Evolutionary conservation across 2,329 filamentous ascomycete genomes (phyloP), one percentile per base, ranked within the genome.

Genomic region (Aspergillus proliferans): DNA sequence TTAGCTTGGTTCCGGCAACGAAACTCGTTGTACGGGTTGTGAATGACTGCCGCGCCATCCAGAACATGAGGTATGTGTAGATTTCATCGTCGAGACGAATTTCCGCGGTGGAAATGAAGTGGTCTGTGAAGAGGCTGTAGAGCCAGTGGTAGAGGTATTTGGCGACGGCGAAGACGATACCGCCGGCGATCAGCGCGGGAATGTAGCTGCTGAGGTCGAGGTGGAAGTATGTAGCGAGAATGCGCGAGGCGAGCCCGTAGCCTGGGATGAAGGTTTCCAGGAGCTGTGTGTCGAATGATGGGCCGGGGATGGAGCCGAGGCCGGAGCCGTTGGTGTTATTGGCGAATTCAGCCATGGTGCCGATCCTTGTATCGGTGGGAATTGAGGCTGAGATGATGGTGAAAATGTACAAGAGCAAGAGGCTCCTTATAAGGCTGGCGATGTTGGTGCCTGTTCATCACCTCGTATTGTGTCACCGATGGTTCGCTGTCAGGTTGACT

Each of bases 21-120:
- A 86, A 85, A 41, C 76, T 76, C 12, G 81, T 80, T 0, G 83
- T 79, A 4, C 71, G 69, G 52, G 78, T 75, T 18, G 82, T 75
- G 55, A 87, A 86, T 3, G 70, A 65, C 64, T 88, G 84, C 30
- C 72, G 68, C 2, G 83, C 76, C 2, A 87, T 76, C 85, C 85
- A 88, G 22, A 75, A 76, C 82, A 87, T 86, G 38, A 87, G 60
- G 59, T 86, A 85, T 60, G 84, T 84, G 71, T 86, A 88, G 49
- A 86, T 80, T 62, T 88, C 85, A 57, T 88, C 85, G 49, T 87
- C 83, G 24, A 80, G 76, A 41, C 82, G 77, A 36, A 88, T 79
- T 56, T 84, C 80, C 15, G 84, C 83, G 1, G 78, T 80, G 3
- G 81, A 85, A 74, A 86, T 82, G 57, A 85, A 77, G 57, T 85